Percentiles rank a stretch among this genome's conserved stretches.
phyloP scores from a whole-genome alignment of 495 filamentous ascomycete genomes.

The Xylaria venustula region DNA sequence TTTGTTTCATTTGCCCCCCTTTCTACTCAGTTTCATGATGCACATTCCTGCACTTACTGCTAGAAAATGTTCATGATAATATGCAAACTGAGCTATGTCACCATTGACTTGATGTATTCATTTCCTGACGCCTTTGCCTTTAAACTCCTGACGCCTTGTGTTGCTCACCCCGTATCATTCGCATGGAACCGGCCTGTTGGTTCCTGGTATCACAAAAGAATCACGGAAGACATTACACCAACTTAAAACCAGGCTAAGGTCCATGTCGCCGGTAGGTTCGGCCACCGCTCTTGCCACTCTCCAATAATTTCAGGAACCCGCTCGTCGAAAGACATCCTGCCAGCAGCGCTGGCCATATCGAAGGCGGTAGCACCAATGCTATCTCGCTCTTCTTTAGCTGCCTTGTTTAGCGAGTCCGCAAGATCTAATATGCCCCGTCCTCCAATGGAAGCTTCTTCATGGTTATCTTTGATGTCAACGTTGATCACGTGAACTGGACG shows the following conservation, averaged over 20 bases:
- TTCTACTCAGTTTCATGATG: too few relatives aligned
- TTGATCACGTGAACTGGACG: constrained; percentile 95
- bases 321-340: constrained; percentile 81
- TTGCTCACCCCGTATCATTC: background rate
- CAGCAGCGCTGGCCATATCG: constrained; percentile 64
- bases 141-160: background rate
- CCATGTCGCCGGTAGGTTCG: constrained; percentile 87
- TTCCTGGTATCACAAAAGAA: constrained; percentile 30
- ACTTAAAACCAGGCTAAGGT: constrained; percentile 89
- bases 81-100: too few relatives aligned
- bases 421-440: constrained; percentile 91
- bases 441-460: constrained; percentile 90
- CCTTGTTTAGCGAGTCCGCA: constrained; percentile 80
- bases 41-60: too few relatives aligned
- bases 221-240: constrained; percentile 6
- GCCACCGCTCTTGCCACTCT: constrained; percentile 96
- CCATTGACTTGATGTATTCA: background rate
- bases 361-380: constrained; percentile 60
- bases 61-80: too few relatives aligned
- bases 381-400: constrained; percentile 74
- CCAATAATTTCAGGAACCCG: constrained; percentile 88
- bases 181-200: constrained; percentile 13
- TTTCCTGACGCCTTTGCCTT: background rate
- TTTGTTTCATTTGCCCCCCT: too few relatives aligned
- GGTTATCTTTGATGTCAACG: constrained; percentile 97